Base-by-base conservation (phyloP, 345 rosid genomes). In the Gossypium herbaceum region DNA sequence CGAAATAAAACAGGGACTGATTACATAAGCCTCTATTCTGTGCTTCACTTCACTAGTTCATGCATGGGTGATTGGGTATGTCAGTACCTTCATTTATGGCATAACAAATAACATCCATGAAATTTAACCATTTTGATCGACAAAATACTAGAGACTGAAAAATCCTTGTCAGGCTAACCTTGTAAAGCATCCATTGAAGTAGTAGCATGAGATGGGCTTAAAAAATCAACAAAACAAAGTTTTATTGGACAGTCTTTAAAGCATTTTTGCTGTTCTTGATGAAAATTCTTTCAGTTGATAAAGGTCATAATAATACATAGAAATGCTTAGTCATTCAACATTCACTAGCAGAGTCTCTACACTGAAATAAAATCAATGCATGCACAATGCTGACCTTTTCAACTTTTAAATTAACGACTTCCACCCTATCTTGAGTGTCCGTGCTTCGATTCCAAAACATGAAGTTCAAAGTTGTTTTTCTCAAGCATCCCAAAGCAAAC, bases 221-320 rank as follows among this genome's bases (percentile, higher is more conserved):
- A 65, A 82, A 90, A 90, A 77, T 90, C 94, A 84, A 90, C 94
- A 81, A 90, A 90, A 78, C 90, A 86, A 51, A 90, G 86, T 47
- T 85, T 78, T 76, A 85, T 59, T 0, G 86, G 88, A 67, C 20
- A 0, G 20, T 20, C 20, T 20, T 20, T 20, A 20, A 20, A 20
- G 20, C 20, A 20, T 20, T 20, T 20, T 20, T 20, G 20, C 0
- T 20, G 20, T 20, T 20, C 20, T 20, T 20, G 20, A 20, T 20
- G 20, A 20, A 20, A 20, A 20, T 20, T 20, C 20, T 20, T 20
- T 20, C 20, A 20, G 20, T 20, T 20, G 20, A 20, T 20, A 20
- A 20, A 20, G 20, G 20, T 20, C 20, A 20, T 20, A 20, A 20
- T 20, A 20, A 20, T 20, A 20, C 20, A 20, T 20, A 20, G 20